Percentiles rank a stretch among this genome's conserved stretches.
These are phyloP conservation scores for Alternaria sp. DNA, from an alignment of 2,329 filamentous ascomycete genomes.

Conservation along the genomic window DNA sequence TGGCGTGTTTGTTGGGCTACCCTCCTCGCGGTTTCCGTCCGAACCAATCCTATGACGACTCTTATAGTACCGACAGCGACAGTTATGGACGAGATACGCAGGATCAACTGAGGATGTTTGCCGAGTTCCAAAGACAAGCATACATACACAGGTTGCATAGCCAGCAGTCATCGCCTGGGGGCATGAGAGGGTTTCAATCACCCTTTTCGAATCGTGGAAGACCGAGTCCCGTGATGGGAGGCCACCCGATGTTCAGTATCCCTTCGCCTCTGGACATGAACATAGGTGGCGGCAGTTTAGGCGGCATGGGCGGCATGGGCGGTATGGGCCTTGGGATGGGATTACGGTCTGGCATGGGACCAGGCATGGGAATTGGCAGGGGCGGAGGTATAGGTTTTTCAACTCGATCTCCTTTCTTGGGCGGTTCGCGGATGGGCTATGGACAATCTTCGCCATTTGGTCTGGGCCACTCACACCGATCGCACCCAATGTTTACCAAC, in stretches of 20 bases:
- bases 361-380: background rate
- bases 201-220: slow-evolving; percentile 1
- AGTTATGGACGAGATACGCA: background rate
- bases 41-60: background rate
- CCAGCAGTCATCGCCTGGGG: slow-evolving; percentile 2
- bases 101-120: background rate
- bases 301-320: slow-evolving; percentile 12
- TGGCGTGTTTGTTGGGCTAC: slow-evolving; percentile 2
- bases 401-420: slow-evolving; percentile 1
- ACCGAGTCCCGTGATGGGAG: slow-evolving; percentile 12
- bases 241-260: slow-evolving; percentile 3
- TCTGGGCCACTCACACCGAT: background rate
- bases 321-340: background rate
- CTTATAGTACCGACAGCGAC: background rate
- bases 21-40: slow-evolving; percentile 1
- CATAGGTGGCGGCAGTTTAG: slow-evolving; percentile 5
- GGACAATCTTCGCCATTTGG: slow-evolving; percentile 9
- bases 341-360: background rate
- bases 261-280: slow-evolving; percentile 7
- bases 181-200: slow-evolving; percentile 6
- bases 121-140: slow-evolving; percentile 9
- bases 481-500: slow-evolving; percentile 7
- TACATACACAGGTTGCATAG: background rate
- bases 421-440: slow-evolving; percentile 1
- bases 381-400: slow-evolving; percentile 4